Base-by-base conservation (phyloP, 2,329 filamentous ascomycete genomes). In the Pseudogymnoascus sp. region DNA sequence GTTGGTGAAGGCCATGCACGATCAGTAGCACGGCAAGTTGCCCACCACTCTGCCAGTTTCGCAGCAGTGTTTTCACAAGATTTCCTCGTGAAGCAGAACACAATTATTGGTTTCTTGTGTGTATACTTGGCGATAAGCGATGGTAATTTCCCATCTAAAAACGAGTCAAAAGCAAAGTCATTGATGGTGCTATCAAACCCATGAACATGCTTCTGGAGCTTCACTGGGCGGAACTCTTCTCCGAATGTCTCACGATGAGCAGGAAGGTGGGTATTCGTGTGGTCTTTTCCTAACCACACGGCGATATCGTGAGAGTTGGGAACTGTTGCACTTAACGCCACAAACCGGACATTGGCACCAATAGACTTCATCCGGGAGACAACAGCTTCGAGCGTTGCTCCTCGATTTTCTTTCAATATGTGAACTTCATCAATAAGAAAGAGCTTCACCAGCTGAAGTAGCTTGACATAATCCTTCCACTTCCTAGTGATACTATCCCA, bases 381-480 rank as follows among this genome's bases (percentile, higher is more conserved):
- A 2, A 95, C 87, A 4, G 88, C 88, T 71, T 96, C 90, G 1
- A 96, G 78, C 0, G 88, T 92, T 11, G 90, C 89, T 14, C 90
- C 90, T 22, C 90, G 84, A 3, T 80, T 75, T 67, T 94, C 90
- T 68, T 91, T 93, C 60, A 96, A 78, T 36, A 94, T 91, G 66
- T 96, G 90, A 0, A 95, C 89, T 69, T 96, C 90, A 67, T 96
- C 90, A 61, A 96, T 91, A 18, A 96, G 79, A 64, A 94, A 90
- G 0, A 96, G 75, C 63, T 87, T 89, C 50, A 95, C 83, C 64
- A 92, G 78, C 62, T 87, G 82, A 73, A 95, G 83, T 15, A 95
- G 75, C 65, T 80, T 88, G 59, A 81, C 80, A 68, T 95, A 88
- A 67, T 95, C 90, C 66, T 86, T 85, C 91, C 91, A 95, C 69